Percentiles rank a stretch among this genome's conserved stretches.
Conservation (phyloP, 2,329 filamentous ascomycete genomes). For the Exserohilum rostratum region DNA sequence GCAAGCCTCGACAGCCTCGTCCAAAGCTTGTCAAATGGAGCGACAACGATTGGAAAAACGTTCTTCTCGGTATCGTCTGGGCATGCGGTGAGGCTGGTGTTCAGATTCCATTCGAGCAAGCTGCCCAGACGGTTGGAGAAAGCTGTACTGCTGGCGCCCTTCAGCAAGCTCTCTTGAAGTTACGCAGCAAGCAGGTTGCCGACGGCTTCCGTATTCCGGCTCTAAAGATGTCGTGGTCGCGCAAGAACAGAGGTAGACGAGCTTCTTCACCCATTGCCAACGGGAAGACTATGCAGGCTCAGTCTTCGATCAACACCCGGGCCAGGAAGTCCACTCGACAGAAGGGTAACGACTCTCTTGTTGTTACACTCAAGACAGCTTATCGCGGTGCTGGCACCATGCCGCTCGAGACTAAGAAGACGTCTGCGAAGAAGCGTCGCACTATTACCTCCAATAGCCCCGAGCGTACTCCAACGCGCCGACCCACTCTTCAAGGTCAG, state of each 20-base stretch:
- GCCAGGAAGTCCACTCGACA: conserved; percentile 15
- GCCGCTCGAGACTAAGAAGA: conserved; percentile 5
- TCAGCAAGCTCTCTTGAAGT: conserved; percentile 44
- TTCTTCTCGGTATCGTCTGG: conserved; percentile 37
- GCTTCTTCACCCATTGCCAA: conserved; percentile 14
- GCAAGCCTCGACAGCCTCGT: conserved; percentile 41
- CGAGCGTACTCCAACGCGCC: not conserved
- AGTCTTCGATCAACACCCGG: not conserved
- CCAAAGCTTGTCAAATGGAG: conserved; percentile 38
- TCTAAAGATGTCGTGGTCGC: conserved; percentile 34
- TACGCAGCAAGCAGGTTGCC: conserved; percentile 27
- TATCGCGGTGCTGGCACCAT: not conserved
- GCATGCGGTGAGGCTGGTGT: conserved; percentile 38
- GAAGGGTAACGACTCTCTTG: conserved; percentile 11
- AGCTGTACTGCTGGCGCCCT: conserved; percentile 36
- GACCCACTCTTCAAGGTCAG: not conserved
- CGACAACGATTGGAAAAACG: conserved; percentile 37
- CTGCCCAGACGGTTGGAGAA: conserved; percentile 31
- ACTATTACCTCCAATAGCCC: too few species aligned
- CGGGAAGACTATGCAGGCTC: conserved; percentile 6
- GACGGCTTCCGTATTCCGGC: conserved; percentile 29
- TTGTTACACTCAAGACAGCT: conserved; percentile 17
- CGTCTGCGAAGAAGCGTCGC: not conserved
- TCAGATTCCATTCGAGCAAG: conserved; percentile 40
- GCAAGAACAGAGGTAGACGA: conserved; percentile 16